These are phyloP conservation scores for Exophiala spinifera DNA, from an alignment of 2,329 filamentous ascomycete genomes.

Conservation along the genomic window DNA sequence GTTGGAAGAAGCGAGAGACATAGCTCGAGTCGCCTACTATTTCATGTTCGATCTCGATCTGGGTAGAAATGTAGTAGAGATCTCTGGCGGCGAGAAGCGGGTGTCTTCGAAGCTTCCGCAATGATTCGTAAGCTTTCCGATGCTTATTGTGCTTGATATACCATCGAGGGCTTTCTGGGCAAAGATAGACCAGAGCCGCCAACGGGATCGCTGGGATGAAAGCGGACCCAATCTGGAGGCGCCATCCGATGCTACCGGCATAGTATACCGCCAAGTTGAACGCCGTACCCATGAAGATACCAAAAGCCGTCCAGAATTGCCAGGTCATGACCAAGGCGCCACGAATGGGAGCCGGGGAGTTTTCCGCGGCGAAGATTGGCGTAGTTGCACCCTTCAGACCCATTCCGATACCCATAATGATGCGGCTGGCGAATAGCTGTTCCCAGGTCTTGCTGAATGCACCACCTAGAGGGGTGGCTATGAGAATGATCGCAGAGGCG, in stretches of 20 bases:
- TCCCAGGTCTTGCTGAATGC: conserved; percentile 32
- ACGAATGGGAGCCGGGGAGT: conserved; percentile 30
- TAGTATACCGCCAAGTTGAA: conserved; percentile 61
- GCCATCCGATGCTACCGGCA: conserved; percentile 57
- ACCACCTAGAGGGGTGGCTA: conserved; percentile 32
- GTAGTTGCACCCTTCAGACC: conserved; percentile 33
- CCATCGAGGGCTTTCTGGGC: conserved; percentile 33
- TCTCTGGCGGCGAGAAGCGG: conserved; percentile 32
- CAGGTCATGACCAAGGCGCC: conserved; percentile 33
- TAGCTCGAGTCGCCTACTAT: conserved; percentile 40
- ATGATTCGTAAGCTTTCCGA: conserved; percentile 31
- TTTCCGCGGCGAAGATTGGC: conserved; percentile 33
- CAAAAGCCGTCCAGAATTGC: conserved; percentile 26
- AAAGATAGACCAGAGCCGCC: conserved; percentile 53
- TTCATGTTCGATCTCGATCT: conserved; percentile 29
- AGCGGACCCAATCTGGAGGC: conserved; percentile 61
- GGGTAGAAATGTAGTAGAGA: conserved; percentile 40
- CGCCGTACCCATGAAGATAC: conserved; percentile 50
- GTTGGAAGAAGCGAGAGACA: conserved; percentile 45
- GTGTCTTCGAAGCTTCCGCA: conserved; percentile 32
- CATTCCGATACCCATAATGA: conserved; percentile 34
- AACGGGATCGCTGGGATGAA: conserved; percentile 64
- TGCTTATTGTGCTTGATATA: conserved; percentile 33
- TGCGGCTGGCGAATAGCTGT: conserved; percentile 30
- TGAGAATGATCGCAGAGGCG: conserved; percentile 33